Evolutionary conservation across 164 flowering plant species (phyloP), one percentile per base, ranked within the genome.

Genomic region (Liquidambar formosana): DNA sequence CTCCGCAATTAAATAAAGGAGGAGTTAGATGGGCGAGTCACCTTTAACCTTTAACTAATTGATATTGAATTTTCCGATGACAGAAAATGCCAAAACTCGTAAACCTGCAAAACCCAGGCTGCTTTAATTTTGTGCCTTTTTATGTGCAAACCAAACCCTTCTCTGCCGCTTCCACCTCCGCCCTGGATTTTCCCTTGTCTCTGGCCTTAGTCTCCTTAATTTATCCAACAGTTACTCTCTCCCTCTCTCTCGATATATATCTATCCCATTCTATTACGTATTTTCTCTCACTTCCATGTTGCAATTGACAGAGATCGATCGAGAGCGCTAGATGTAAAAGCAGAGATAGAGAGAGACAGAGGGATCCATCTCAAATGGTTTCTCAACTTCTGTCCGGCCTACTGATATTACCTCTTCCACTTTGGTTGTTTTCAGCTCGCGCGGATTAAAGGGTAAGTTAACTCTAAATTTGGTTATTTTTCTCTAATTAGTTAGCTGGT

Each of bases 71-170:
- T 46, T 11, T 21, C 53, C 66, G 10, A 69, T 38, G 66, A 23
- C 22, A 69, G 60, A 69, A 71, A 49, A 59, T 4, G 26, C 66
- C 70, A 64, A 68, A 65, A 16, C 27, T 14, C 47, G 38, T 19
- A 56, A 46, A 63, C 73, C 65, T 67, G 70, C 12, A 70, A 75
- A 70, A 53, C 73, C 71, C 74, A 70, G 71, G 71, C 71, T 61
- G 63, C 69, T 67, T n/a, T n/a, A n/a, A n/a, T 75, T 75, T 46
- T 71, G 74, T 64, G 61, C 54, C 49, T 70, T 65, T 56, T 26
- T 15, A 44, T 44, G 67, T 62, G 59, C 27, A 49, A 57, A 61
- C 13, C 4, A 28, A 58, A 61, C 61, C 61, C 41, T 51, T 64
- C 48, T 67, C 57, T 66, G 74, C 74, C 78, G 74, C 27, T 74